Percentiles rank a stretch among this genome's conserved stretches.
phyloP scores from a whole-genome alignment of 2,329 filamentous ascomycete species.

The Zarea fungicola region DNA sequence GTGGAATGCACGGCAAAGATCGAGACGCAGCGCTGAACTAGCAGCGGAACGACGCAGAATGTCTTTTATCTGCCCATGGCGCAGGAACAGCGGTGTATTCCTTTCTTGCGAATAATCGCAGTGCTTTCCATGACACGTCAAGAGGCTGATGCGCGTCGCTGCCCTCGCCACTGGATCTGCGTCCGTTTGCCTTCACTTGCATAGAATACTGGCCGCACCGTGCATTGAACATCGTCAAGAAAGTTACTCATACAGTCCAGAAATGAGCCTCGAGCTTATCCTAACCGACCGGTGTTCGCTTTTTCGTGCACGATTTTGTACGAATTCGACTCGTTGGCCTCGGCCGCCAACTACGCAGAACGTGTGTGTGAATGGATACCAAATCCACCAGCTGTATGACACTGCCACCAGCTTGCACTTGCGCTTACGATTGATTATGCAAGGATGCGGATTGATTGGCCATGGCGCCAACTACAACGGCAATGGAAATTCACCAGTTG shows the following conservation, averaged over 20 bases:
- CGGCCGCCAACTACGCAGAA: not conserved
- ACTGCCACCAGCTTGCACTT: too few species aligned
- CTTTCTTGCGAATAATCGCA: not conserved
- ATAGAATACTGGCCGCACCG: not conserved
- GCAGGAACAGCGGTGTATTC: too few species aligned
- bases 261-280: too few species aligned
- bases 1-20: conserved; percentile 1
- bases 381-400: not conserved
- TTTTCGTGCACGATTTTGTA: not conserved
- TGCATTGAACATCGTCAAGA: not conserved
- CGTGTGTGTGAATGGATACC: not conserved
- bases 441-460: not conserved
- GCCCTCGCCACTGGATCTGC: not conserved
- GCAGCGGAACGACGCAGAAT: not conserved
- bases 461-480: not conserved
- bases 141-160: not conserved
- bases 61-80: too few species aligned
- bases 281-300: not conserved
- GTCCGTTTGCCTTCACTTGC: too few species aligned
- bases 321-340: not conserved
- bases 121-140: not conserved
- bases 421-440: not conserved
- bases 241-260: not conserved
- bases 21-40: not conserved
- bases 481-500: not conserved